These are phyloP conservation scores for Malus hybrid DNA, from an alignment of 331 rosid species.

Conservation along the genomic window DNA sequence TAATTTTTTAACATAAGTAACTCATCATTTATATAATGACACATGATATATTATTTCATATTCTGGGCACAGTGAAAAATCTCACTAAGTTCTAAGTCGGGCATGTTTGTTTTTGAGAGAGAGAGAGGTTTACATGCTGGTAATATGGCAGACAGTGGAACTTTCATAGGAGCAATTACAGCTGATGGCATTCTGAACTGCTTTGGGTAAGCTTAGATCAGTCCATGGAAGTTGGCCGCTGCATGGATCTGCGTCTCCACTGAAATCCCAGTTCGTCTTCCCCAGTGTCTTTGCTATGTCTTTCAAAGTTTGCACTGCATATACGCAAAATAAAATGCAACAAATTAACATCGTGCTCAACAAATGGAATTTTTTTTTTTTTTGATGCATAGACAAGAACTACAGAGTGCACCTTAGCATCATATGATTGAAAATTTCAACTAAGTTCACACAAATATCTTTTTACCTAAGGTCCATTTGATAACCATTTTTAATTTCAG, in stretches of 20 bases:
- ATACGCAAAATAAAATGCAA: neutral
- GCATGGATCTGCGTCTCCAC: conserved; percentile 59
- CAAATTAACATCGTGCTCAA: neutral
- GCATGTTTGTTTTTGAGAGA: neutral
- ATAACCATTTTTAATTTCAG: no score
- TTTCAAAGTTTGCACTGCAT: conserved; percentile 29
- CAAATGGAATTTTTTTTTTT: no score
- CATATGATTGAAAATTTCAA: no score
- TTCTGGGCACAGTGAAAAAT: no score
- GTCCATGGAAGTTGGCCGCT: conserved; percentile 29
- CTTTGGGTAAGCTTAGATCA: no score
- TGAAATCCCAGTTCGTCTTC: conserved; percentile 47
- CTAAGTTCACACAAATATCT: no score
- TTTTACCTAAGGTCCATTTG: no score
- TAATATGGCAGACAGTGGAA: conserved; percentile 40
- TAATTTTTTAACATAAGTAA: no score
- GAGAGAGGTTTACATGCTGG: conserved; percentile 31
- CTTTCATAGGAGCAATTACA: conserved; percentile 27
- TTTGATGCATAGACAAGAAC: neutral
- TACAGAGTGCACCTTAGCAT: no score
- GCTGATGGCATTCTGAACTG: conserved; percentile 14
- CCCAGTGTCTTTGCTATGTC: conserved; percentile 40
- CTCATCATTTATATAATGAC: no score
- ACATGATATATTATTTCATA: no score
- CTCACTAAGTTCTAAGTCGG: no score